Percentiles rank a stretch among this genome's conserved stretches.
Conservation (phyloP, 2,329 filamentous ascomycete species). For the Tympanopsis confertula region DNA sequence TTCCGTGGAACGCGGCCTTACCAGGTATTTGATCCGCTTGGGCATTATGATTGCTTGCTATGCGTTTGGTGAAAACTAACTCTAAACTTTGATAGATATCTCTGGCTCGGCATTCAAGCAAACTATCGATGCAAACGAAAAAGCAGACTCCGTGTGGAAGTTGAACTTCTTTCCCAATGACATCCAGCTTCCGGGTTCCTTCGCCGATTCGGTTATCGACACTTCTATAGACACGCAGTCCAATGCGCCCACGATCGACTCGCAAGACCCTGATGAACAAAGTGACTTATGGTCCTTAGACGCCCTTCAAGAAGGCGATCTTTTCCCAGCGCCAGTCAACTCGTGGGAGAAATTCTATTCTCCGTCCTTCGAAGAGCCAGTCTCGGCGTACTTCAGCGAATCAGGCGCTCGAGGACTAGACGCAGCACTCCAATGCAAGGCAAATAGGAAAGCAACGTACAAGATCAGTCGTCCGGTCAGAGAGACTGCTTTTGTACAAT, state of each 20-base stretch:
- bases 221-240: too few species aligned
- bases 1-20: conserved; percentile 19
- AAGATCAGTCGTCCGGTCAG: conserved; percentile 17
- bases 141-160: too few species aligned
- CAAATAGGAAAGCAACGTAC: conserved; percentile 7
- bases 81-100: too few species aligned
- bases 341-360: conserved; percentile 28
- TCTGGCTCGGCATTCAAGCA: too few species aligned
- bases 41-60: conserved; percentile 6
- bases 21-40: conserved; percentile 13
- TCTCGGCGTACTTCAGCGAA: conserved; percentile 28
- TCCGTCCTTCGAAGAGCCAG: conserved; percentile 14
- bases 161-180: too few species aligned
- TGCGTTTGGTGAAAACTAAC: conserved; percentile 8
- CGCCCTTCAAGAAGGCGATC: too few species aligned
- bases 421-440: conserved; percentile 17
- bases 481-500: conserved; percentile 22
- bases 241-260: too few species aligned
- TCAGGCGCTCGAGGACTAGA: conserved; percentile 24
- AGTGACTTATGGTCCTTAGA: too few species aligned
- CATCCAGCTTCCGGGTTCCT: too few species aligned
- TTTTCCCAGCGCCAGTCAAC: conserved; percentile 13
- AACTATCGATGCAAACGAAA: too few species aligned
- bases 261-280: too few species aligned
- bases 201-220: too few species aligned